phyloP scores from a whole-genome alignment of 768 basidiomycete genomes.

The Lentinula detonsa region DNA sequence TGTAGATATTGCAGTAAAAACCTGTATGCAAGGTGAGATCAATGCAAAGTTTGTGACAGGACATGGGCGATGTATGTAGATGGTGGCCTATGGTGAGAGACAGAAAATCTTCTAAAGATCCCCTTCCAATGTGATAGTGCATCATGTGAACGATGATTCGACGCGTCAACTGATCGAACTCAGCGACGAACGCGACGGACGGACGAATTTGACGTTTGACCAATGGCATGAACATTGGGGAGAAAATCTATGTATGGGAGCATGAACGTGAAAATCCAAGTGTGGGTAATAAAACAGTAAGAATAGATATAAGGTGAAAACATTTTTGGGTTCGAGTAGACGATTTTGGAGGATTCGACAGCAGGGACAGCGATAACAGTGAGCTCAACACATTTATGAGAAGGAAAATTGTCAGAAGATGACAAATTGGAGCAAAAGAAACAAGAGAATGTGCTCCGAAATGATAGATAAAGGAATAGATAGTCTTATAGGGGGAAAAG shows the following conservation, averaged over 20 bases:
- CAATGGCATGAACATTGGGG: not conserved
- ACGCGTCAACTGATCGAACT: too few species aligned
- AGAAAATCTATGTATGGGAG: not conserved
- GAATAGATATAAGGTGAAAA: not conserved
- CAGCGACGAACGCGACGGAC: too few species aligned
- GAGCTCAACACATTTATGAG: not conserved
- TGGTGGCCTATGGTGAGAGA: too few species aligned
- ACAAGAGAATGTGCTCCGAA: not conserved
- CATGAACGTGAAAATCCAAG: not conserved
- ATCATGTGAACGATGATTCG: too few species aligned
- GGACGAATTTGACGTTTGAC: not conserved
- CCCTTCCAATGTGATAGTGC: too few species aligned
- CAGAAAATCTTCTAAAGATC: too few species aligned
- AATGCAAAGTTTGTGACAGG: not conserved
- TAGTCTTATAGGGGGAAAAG: not conserved
- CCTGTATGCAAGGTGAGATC: not conserved
- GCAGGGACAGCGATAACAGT: not conserved
- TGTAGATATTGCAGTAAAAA: not conserved
- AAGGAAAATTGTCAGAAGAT: not conserved
- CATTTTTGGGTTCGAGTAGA: not conserved
- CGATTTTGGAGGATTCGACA: not conserved
- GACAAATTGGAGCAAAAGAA: not conserved
- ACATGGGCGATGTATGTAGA: not conserved
- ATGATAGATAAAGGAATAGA: constrained; percentile 2
- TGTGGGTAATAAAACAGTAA: not conserved